Percentiles rank a stretch among this genome's conserved stretches.
Evolutionary conservation across 371 early-diverging fungal genomes (phyloP).

Genomic region (Mortierella sp.): DNA sequence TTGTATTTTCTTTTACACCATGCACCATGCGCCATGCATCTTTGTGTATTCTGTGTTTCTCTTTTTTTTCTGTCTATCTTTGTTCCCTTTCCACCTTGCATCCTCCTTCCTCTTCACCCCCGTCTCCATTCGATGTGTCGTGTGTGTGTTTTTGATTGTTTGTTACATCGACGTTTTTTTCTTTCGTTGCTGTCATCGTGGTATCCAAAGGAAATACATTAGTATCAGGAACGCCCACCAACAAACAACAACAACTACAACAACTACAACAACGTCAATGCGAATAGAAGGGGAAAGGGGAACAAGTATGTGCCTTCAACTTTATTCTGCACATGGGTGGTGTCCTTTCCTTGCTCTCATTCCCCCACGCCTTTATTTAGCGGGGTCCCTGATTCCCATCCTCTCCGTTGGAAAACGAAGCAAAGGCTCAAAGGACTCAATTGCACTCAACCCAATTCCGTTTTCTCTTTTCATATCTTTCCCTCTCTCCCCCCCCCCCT

Average conservation of each 20-base stretch:
- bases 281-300: not conserved
- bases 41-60: not conserved
- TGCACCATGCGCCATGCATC: slow-evolving; percentile 7
- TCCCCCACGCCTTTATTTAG: not conserved
- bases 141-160: slow-evolving; percentile 2
- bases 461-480: not conserved
- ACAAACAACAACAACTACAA: not conserved
- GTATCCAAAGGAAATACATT: not conserved
- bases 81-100: not conserved
- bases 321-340: slow-evolving; percentile 1
- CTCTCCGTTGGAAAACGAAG: not conserved
- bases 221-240: not conserved
- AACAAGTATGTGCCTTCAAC: not conserved
- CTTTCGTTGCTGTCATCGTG: not conserved
- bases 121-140: not conserved
- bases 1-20: not conserved
- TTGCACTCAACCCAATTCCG: not conserved
- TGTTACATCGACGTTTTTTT: not conserved
- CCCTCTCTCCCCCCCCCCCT: too few species aligned
- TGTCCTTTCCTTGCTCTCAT: not conserved
- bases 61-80: not conserved
- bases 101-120: not conserved
- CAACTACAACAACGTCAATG: not conserved
- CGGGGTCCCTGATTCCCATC: slow-evolving; percentile 2
- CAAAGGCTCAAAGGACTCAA: not conserved